Base-by-base conservation (phyloP, 768 basidiomycete genomes). In the Candolleomyces aberdarensis region DNA sequence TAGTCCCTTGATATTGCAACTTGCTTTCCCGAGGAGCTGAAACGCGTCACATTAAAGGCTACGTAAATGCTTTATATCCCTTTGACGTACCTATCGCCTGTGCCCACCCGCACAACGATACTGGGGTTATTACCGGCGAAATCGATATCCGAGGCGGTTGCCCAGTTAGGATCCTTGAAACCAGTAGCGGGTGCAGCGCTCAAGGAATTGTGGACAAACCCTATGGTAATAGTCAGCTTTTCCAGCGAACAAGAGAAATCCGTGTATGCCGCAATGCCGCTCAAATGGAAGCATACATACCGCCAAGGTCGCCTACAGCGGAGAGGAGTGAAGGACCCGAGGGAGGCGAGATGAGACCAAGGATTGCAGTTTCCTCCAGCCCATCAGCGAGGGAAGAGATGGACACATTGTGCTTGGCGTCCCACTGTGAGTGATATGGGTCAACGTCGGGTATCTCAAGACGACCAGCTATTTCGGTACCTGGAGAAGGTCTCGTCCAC, bases 371-470 rank as follows among this genome's bases (percentile, higher is more conserved):
- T 69, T 89, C 85, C 72, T 89, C 87, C 15, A 89, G 76, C 5
- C 87, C 87, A 64, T 85, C 82, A 0, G 87, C 86, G 36, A 87
- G 72, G 0, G 83, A 82, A 53, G 83, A 76, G 57, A 89, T 71
- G 0, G 85, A 82, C 26, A 89, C 78, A 59, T 85, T 87, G 67
- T 81, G 86, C 3, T 64, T 66, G 0, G 80, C 77, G 66, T 88
- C 86, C 87, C 86, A 89, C 75, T 84, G 66, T 17, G 68, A 36
- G 13, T 50, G 15, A 15, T 7, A 13, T n/a, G 14, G 17, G 11
- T 66, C 31, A 62, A 56, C 0, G 57, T 29, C 31, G 41, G 50
- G 8, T 32, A 5, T 9, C 32, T 10, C 44, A 58, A n/a, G 39
- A n/a, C 46, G 32, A 43, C 10, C 53, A 41, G 57, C 57, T n/a